Conservation (phyloP, 805 yeast genomes). For the Jamesozyma rosinii region DNA sequence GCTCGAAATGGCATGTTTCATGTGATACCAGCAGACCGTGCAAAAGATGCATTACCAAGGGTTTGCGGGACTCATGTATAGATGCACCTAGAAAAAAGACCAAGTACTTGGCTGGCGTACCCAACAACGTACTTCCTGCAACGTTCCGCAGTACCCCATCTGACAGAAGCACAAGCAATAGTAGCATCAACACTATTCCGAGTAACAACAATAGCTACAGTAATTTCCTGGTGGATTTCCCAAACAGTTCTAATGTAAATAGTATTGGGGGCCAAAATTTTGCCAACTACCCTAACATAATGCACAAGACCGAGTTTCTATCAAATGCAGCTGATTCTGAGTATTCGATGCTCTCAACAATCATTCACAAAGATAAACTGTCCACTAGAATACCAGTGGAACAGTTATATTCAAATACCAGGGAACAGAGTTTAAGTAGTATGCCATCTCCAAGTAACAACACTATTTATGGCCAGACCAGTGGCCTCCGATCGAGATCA, state of each 20-base stretch:
- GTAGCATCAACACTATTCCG: conserved; percentile 26
- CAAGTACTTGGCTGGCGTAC: conserved; percentile 66
- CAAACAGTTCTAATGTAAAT: not conserved
- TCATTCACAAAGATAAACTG: conserved; percentile 38
- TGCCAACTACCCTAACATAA: not conserved
- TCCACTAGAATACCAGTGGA: conserved; percentile 22
- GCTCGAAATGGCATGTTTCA: conserved; percentile 85
- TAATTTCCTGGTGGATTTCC: too few species aligned
- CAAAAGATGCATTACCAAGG: conserved; percentile 62
- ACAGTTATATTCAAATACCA: conserved; percentile 11
- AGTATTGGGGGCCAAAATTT: not conserved
- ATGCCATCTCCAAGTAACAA: not conserved
- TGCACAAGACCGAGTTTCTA: conserved; percentile 34
- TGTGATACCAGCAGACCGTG: conserved; percentile 84
- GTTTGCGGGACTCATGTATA: conserved; percentile 58
- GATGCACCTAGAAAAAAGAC: conserved; percentile 86
- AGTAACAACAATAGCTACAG: too few species aligned
- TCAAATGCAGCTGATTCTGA: conserved; percentile 69
- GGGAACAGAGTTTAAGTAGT: not conserved
- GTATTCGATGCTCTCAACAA: conserved; percentile 58
- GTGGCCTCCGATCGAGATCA: not conserved
- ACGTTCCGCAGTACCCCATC: conserved; percentile 3
- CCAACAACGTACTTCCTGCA: conserved; percentile 25
- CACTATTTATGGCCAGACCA: not conserved
- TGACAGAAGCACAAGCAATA: conserved; percentile 7